Evolutionary conservation across 345 rosid genomes (phyloP), one percentile per base, ranked within the genome.

Genomic region (Salix viminalis): DNA sequence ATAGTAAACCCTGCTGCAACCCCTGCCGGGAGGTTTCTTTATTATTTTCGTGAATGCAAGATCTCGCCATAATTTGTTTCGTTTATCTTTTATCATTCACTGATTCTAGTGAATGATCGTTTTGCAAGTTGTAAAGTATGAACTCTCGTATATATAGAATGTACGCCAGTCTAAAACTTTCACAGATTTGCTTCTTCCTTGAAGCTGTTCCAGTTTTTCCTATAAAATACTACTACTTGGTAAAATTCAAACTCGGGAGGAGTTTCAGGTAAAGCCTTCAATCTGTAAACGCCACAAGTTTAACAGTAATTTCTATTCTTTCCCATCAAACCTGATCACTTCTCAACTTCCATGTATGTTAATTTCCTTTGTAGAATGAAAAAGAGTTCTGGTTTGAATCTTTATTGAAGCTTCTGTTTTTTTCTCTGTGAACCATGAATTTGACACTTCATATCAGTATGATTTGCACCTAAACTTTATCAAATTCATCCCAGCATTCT

Each of bases 1-100:
- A 93, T 81, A 92, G 93, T 86, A 96, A 96, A 88, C 97, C 98
- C 46, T 91, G 97, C 78, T 93, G 98, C 83, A 96, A 90, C 87
- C 94, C 94, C 74, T 93, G 87, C 85, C 76, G 85, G 97, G 91
- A 86, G 65, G 80, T 50, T 76, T 68, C 61, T 41, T 67, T 37
- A 7, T 9, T 74, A 39, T n/a, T 23, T 39, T 23, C 7, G 5
- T 69, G 13, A 1, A 54, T 66, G 60, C 23, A 2, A 30, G 32
- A 19, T 34, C 41, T 64, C 24, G 36, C 12, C 16, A n/a, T 60
- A 37, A 30, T 12, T 23, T 36, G 46, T 14, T 3, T 16, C 74
- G 10, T 23, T 44, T 19, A 28, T 13, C 70, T 23, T 62, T 74
- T 36, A 39, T 66, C 44, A 41, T 37, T 50, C 4, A 19, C 19